Base-by-base conservation (phyloP, 75 land plant genomes). In the Adiantum capillusveneris region DNA sequence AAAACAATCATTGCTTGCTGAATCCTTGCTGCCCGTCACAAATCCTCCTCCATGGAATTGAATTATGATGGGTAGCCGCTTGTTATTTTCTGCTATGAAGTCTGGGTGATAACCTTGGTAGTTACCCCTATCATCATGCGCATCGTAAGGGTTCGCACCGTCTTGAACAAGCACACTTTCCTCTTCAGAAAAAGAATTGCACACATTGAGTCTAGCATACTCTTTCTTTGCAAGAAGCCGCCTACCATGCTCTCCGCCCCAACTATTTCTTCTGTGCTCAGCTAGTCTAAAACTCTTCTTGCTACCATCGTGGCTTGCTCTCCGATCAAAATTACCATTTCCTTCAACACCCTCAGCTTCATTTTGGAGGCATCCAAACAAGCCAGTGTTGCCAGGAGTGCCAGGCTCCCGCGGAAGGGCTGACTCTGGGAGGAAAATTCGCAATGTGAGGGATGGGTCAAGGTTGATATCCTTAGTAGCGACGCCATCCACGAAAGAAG, bases 11-110 rank as follows among this genome's bases (percentile, higher is more conserved):
- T 88, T 92, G 29, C 94, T 70, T 14, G 43, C 57, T 36, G 97
- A 80, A 54, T 80, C 86, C 36, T 75, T 72, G 64, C 80, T 74
- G 31, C 94, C 97, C 17, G 76, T 58, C 17, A 88, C 82, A 67
- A 88, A 92, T 25, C 79, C 97, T 3, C 97, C 97, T 1, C 88
- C 88, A 26, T 92, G 97, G 55, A 92, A 92, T 70, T 92, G 94
- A 49, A 92, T 39, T 50, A 92, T 76, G 7, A 92, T 66, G 24
- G 97, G 97, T 1, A 92, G 53, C 69, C 62, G 82, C 77, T 81
- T 53, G 60, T 70, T 65, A 36, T 55, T 58, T 55, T 20, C 46
- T 12, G 26, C 39, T 16, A 72, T 14, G 11, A 44, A 29, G 18
- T 31, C 51, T 60, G 98, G 98, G 17, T 79, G 36, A 30, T 92